Evolutionary conservation across 2,329 filamentous ascomycete species (phyloP).

Genomic region (Metarhizium humberi): DNA sequence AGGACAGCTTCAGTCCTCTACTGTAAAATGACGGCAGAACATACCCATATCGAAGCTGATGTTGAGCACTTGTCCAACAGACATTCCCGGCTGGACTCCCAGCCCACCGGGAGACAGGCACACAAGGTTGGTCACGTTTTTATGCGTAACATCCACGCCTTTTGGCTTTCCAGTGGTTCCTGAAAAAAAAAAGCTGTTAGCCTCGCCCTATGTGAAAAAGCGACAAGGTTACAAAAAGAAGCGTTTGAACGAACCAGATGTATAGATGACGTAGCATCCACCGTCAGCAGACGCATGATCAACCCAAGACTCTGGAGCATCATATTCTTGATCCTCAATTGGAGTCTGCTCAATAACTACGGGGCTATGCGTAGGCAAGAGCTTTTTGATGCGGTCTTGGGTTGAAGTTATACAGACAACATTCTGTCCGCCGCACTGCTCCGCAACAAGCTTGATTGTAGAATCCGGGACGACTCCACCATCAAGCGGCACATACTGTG

Average conservation of each 20-base stretch:
- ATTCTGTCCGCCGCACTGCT: slow-evolving; percentile 32
- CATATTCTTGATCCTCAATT: neutral
- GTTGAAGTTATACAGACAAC: slow-evolving; percentile 38
- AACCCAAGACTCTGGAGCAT: slow-evolving; percentile 11
- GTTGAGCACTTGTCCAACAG: slow-evolving; percentile 46
- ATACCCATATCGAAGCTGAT: slow-evolving; percentile 54
- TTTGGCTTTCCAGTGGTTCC: slow-evolving; percentile 48
- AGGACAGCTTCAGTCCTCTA: slow-evolving; percentile 7
- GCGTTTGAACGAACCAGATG: slow-evolving; percentile 31
- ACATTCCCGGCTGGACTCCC: slow-evolving; percentile 37
- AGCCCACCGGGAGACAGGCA: slow-evolving; percentile 40
- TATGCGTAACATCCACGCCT: slow-evolving; percentile 48
- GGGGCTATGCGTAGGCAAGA: slow-evolving; percentile 14
- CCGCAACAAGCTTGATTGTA: slow-evolving; percentile 38
- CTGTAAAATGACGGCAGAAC: slow-evolving; percentile 12
- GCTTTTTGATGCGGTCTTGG: slow-evolving; percentile 19
- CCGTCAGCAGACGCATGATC: slow-evolving; percentile 25
- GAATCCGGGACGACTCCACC: slow-evolving; percentile 41
- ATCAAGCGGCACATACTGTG: slow-evolving; percentile 51
- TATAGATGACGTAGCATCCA: slow-evolving; percentile 43
- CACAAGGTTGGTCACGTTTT: slow-evolving; percentile 44
- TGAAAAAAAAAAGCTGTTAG: slow-evolving; percentile 9
- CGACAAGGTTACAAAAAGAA: neutral
- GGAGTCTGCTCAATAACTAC: slow-evolving; percentile 20
- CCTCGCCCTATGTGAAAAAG: neutral